These are phyloP conservation scores for Noccaea bulbosa DNA, from an alignment of 345 rosid genomes.

Conservation along the genomic window DNA sequence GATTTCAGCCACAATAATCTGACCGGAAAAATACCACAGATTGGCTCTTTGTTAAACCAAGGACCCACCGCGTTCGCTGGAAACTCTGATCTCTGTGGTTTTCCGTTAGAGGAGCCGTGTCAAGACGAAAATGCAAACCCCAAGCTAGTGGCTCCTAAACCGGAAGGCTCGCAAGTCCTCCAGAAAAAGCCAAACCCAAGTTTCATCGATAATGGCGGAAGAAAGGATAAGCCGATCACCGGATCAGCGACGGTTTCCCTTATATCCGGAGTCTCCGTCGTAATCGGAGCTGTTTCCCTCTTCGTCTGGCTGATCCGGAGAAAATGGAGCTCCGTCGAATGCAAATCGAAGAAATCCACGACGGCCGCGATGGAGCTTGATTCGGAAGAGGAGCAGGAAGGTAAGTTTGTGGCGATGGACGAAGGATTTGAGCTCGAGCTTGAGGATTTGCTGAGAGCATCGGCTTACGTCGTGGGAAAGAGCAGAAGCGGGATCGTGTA, in stretches of 20 bases:
- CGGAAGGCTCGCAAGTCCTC: slow-evolving; percentile 60
- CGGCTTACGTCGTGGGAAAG: slow-evolving; percentile 92
- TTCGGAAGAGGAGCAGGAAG: slow-evolving; percentile 52
- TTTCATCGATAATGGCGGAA: slow-evolving; percentile 25
- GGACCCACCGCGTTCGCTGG: slow-evolving; percentile 97
- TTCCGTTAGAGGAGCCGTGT: slow-evolving; percentile 71
- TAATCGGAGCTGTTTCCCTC: slow-evolving; percentile 62
- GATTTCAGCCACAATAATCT: slow-evolving; percentile 85
- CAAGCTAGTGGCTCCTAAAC: slow-evolving; percentile 45
- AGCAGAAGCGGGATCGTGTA: slow-evolving; percentile 88
- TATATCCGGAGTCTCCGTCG: slow-evolving; percentile 64
- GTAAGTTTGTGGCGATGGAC: slow-evolving; percentile 71
- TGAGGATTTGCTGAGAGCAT: slow-evolving; percentile 90
- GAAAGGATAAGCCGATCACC: slow-evolving; percentile 33
- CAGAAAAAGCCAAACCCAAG: slow-evolving; percentile 36
- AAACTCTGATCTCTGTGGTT: slow-evolving; percentile 84
- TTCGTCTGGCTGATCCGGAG: slow-evolving; percentile 66
- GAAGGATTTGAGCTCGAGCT: slow-evolving; percentile 82
- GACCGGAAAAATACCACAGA: slow-evolving; percentile 79
- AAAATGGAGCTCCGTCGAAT: slow-evolving; percentile 44
- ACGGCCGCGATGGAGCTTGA: slow-evolving; percentile 26
- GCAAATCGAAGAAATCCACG: slow-evolving; percentile 46
- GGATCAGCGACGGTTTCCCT: slow-evolving; percentile 61
- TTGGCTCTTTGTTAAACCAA: slow-evolving; percentile 84
- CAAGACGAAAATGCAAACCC: slow-evolving; percentile 60